A percentile compares a stretch with the other conserved stretches of the same genome.
Evolutionary conservation across 2,329 filamentous ascomycete genomes (phyloP).

Genomic region (Colletotrichum kahawae): DNA sequence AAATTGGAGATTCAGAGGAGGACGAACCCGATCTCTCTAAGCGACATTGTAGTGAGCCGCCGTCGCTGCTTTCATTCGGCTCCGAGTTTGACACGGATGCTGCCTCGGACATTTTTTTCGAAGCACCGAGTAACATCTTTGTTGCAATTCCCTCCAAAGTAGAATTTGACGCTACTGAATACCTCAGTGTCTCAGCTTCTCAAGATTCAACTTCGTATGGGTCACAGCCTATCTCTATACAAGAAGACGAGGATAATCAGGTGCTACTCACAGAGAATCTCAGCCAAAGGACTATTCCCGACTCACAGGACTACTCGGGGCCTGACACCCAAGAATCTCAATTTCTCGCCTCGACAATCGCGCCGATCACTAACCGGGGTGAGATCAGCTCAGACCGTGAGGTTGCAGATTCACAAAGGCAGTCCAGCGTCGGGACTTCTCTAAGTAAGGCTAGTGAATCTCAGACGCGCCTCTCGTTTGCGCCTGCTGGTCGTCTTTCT

Average conservation of each 20-base stretch:
- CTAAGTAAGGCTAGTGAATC: conserved; percentile 4
- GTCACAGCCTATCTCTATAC: conserved; percentile 37
- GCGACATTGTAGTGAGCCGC: conserved; percentile 1
- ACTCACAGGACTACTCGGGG: conserved; percentile 42
- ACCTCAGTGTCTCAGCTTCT: conserved; percentile 35
- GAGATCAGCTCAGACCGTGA: not conserved
- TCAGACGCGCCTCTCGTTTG: not conserved
- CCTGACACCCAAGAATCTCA: not conserved
- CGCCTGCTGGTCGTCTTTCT: not conserved
- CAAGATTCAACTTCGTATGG: conserved; percentile 31
- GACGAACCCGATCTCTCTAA: not conserved
- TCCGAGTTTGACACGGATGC: conserved; percentile 17
- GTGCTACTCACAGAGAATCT: conserved; percentile 32
- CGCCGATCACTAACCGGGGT: not conserved
- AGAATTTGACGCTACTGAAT: conserved; percentile 40
- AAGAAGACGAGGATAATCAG: conserved; percentile 38
- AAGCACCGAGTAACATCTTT: not conserved
- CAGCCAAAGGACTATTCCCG: conserved; percentile 45
- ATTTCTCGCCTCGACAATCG: not conserved
- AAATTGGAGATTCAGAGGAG: not conserved
- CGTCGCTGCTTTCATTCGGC: not conserved
- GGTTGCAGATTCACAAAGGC: conserved; percentile 17
- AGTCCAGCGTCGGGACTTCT: conserved; percentile 10
- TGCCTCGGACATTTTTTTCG: conserved; percentile 11
- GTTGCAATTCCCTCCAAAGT: conserved; percentile 34